Evolutionary conservation across 2,329 filamentous ascomycete genomes (phyloP), one percentile per base, ranked within the genome.

Genomic region (Penicillium freii): DNA sequence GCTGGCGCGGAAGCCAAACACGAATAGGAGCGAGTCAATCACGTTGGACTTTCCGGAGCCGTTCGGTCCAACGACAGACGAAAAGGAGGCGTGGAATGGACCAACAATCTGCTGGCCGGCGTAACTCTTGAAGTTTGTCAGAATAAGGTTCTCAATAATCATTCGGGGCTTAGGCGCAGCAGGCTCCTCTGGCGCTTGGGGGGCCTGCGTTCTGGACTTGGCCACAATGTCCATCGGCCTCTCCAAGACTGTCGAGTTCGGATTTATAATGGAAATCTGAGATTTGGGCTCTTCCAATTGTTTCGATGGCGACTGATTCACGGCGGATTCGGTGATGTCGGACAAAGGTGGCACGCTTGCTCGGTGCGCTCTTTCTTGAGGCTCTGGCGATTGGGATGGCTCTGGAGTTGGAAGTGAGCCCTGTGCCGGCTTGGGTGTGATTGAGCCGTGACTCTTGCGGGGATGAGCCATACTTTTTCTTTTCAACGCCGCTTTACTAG

Each of bases 71-170:
- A 99, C 94, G 2, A 99, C 94, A 0, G 94, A 97, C 1, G 94
- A 97, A 77, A 99, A 99, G 0, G 94, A 99, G 1, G 91, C 84
- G 73, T 99, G 94, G 73, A 99, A 99, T 0, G 94, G 94, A 0
- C 94, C 94, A 58, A 99, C 94, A 76, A 96, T 89, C 74, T 99
- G 94, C 60, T 90, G 83, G 4, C 94, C 94, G 17, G 94, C 94
- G 73, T 99, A 99, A 78, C 93, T 97, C 80, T 99, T 99, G 85
- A 99, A 99, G 76, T 99, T 99, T 64, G 86, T 95, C 66, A 99
- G 82, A 58, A 96, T 87, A 48, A 99, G 81, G 71, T 96, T 91
- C 19, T 91, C 94, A 63, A 99, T 93, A 53, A 97, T 93, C 63
- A 94, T 92, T 52, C 94, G 89, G 51, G 91, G 81, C 73, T 92